Percentiles rank a stretch among this genome's conserved stretches.
Evolutionary conservation across 805 yeast species (phyloP).

Genomic region (Candida mattraensis): DNA sequence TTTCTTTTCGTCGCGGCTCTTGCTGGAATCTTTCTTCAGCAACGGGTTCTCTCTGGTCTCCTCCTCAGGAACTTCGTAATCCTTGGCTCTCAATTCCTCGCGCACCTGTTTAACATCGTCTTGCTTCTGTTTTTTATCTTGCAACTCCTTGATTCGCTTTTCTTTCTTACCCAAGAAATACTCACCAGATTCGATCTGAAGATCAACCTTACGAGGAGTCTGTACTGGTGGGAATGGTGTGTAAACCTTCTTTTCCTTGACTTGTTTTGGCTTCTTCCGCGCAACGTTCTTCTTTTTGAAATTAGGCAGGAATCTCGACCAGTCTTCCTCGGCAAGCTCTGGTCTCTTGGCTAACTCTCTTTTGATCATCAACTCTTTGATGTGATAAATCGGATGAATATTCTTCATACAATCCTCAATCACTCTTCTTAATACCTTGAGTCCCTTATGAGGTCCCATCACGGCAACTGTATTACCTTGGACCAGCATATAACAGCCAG

Average conservation of each 20-base stretch:
- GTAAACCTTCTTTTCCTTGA: slow-evolving; percentile 70
- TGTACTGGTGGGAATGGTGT: slow-evolving; percentile 99
- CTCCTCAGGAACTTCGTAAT: slow-evolving; percentile 86
- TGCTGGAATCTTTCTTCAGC: slow-evolving; percentile 32
- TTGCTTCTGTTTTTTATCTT: slow-evolving; percentile 78
- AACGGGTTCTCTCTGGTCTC: slow-evolving; percentile 37
- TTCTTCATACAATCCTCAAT: slow-evolving; percentile 98
- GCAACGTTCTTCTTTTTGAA: slow-evolving; percentile 96
- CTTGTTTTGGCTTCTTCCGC: slow-evolving; percentile 79
- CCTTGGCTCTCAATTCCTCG: slow-evolving; percentile 71
- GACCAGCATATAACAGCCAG: slow-evolving; percentile 93
- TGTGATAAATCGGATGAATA: slow-evolving; percentile 96
- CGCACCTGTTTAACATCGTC: slow-evolving; percentile 64
- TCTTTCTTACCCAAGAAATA: slow-evolving; percentile 89
- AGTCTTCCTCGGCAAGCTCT: slow-evolving; percentile 91
- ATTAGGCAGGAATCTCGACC: slow-evolving; percentile 95
- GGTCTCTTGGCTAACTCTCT: slow-evolving; percentile 94
- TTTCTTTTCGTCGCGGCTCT: slow-evolving; percentile 30
- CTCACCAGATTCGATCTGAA: slow-evolving; percentile 97
- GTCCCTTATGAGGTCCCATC: slow-evolving; percentile 94
- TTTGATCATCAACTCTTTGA: slow-evolving; percentile 96
- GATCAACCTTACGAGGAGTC: slow-evolving; percentile 93
- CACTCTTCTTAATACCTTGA: slow-evolving; percentile 87
- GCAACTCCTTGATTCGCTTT: slow-evolving; percentile 66
- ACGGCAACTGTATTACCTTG: slow-evolving; percentile 97